Evolutionary conservation across 2,329 filamentous ascomycete genomes (phyloP).

Genomic region (Colletotrichum lindemuthianum): DNA sequence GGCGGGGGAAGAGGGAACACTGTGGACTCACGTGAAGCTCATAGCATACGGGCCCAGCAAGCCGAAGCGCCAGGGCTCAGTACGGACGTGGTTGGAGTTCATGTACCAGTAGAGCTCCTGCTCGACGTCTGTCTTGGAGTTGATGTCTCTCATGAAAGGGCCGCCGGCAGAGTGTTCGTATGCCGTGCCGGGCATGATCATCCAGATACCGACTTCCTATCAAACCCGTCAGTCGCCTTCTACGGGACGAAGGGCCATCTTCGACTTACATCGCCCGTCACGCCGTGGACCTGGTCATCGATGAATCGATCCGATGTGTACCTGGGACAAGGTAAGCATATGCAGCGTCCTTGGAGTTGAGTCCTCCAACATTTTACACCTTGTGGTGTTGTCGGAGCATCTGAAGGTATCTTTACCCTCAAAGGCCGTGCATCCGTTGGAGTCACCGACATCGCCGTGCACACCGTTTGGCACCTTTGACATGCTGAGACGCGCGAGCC

Average conservation of each 20-base stretch:
- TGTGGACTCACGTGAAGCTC: constrained; percentile 53
- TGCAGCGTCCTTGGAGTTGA: neutral
- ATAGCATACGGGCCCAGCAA: constrained; percentile 69
- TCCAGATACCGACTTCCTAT: constrained; percentile 54
- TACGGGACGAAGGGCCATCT: constrained; percentile 19
- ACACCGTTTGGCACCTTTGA: constrained; percentile 38
- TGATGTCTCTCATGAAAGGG: constrained; percentile 66
- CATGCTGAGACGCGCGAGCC: constrained; percentile 37
- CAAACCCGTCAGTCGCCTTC: constrained; percentile 40
- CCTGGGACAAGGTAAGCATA: neutral
- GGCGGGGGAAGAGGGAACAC: neutral
- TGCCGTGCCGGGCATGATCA: constrained; percentile 55
- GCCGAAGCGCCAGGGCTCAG: constrained; percentile 65
- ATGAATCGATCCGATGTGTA: constrained; percentile 70
- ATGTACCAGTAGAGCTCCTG: constrained; percentile 68
- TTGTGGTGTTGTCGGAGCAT: constrained; percentile 34
- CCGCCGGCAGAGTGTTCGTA: constrained; percentile 68
- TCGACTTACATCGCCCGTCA: constrained; percentile 37
- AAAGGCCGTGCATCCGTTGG: constrained; percentile 39
- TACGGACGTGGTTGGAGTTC: constrained; percentile 67
- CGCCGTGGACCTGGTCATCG: constrained; percentile 66
- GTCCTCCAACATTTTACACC: constrained; percentile 26
- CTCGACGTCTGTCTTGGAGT: constrained; percentile 64
- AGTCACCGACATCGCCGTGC: constrained; percentile 38
- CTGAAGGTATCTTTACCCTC: constrained; percentile 36